Evolutionary conservation across 2,329 filamentous ascomycete species (phyloP), one percentile per base, ranked within the genome.

Genomic region (Trichoderma sp.): DNA sequence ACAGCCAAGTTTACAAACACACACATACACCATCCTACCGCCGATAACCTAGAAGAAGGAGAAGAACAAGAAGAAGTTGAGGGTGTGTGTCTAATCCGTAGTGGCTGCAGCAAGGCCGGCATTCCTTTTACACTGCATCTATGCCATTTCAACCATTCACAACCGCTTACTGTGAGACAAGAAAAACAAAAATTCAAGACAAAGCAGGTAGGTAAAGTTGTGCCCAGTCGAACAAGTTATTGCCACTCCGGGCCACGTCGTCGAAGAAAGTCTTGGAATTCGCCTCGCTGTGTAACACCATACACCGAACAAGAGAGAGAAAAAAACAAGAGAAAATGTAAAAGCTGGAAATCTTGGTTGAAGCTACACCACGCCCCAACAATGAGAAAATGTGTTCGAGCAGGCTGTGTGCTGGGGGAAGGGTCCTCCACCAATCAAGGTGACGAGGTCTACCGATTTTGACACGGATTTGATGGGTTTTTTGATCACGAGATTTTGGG

Each of bases 401-500:
- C 28, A 23, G 15, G 15, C 55, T n/a, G 17, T n/a, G 9, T n/a
- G 17, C 23, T 32, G 17, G 9, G 55, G 17, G 15, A 17, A 17
- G 15, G 36, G 34, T 15, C 13, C 12, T 17, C n/a, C 17, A 30
- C 64, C 68, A 70, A 70, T 64, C 68, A 70, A 30, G 55, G 13
- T 11, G 36, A 20, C 36, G 32, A 43, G 30, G 17, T 12, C 63
- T 53, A 70, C 68, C 68, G 68, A 13, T 34, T 63, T 57, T 64
- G 43, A 43, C 58, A 32, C 8, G n/a, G n/a, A 50, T 12, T 47
- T 11, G 43, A 11, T 39, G 13, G 5, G 20, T 50, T 50, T 50
- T 50, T 50, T 20, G 20, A 64, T 70, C 68, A 70, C 58, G 68
- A 64, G 68, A 70, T 57, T 39, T 28, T 39, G 9, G 20, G 36